Evolutionary conservation across 164 flowering plant species (phyloP).

Genomic region (Aristolochia contorta): DNA sequence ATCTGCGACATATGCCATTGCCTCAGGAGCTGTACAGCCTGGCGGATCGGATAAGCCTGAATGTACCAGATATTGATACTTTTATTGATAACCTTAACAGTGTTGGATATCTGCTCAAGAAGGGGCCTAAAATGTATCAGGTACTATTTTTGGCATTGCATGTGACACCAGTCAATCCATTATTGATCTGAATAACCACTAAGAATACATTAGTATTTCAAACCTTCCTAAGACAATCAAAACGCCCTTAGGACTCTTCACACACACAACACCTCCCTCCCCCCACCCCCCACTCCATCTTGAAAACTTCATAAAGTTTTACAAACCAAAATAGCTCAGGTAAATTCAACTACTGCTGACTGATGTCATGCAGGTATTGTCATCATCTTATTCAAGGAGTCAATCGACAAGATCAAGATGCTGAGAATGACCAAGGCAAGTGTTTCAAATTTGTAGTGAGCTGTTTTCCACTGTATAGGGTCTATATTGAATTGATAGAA

Average conservation of each 20-base stretch:
- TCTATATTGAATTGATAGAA: too few relatives aligned
- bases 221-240: not conserved
- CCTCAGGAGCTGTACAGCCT: constrained; percentile 88
- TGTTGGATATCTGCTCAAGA: constrained; percentile 85
- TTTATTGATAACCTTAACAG: constrained; percentile 81
- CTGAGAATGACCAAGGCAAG: constrained; percentile 5
- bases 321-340: not conserved
- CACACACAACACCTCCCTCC: not conserved
- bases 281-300: not conserved
- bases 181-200: not conserved
- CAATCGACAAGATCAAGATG: constrained; percentile 52
- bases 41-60: constrained; percentile 78
- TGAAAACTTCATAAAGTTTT: not conserved
- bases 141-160: constrained; percentile 20
- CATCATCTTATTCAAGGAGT: constrained; percentile 72
- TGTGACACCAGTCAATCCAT: not conserved
- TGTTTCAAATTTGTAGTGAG: too few relatives aligned
- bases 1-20: constrained; percentile 1
- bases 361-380: constrained; percentile 44
- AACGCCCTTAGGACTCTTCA: not conserved
- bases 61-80: constrained; percentile 90
- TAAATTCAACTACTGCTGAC: not conserved
- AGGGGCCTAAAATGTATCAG: constrained; percentile 94
- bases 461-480: too few relatives aligned
- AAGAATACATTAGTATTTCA: not conserved